phyloP scores from a whole-genome alignment of 352 stramenopile genomes.

The Globisporangium nodosum region DNA sequence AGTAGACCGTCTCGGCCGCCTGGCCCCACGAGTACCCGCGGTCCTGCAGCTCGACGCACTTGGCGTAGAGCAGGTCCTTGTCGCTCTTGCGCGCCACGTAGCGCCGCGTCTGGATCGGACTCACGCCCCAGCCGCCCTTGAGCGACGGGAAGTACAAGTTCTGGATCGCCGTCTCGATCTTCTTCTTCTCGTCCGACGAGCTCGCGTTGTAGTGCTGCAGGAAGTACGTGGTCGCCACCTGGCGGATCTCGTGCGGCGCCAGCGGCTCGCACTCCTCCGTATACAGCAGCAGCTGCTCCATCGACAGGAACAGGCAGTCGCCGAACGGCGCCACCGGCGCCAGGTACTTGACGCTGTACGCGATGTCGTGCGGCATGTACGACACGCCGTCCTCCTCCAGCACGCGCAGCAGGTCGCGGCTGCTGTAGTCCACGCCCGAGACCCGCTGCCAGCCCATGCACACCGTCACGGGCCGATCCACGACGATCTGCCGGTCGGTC shows the following conservation, averaged over 20 bases:
- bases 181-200: constrained; percentile 50
- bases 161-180: constrained; percentile 80
- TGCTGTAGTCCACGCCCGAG: constrained; percentile 65
- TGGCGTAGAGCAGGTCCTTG: constrained; percentile 69
- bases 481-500: constrained; percentile 51
- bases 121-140: constrained; percentile 79
- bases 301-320: constrained; percentile 84
- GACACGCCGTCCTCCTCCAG: constrained; percentile 83
- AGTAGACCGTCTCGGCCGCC: constrained; percentile 77
- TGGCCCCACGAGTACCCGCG: constrained; percentile 70
- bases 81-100: constrained; percentile 64
- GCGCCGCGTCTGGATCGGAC: constrained; percentile 72
- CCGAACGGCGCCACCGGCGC: constrained; percentile 74
- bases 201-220: constrained; percentile 61
- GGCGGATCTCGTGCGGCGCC: constrained; percentile 55
- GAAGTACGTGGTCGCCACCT: constrained; percentile 76
- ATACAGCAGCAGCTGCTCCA: constrained; percentile 84
- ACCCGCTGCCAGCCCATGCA: constrained; percentile 86
- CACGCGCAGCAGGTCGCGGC: constrained; percentile 64
- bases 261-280: constrained; percentile 81
- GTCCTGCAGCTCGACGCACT: constrained; percentile 75
- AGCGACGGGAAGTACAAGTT: constrained; percentile 84
- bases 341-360: constrained; percentile 88
- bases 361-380: constrained; percentile 80
- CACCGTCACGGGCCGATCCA: constrained; percentile 71